Evolutionary conservation across 306 rosid genomes (phyloP).

Genomic region (Medicago truncatula): MtrunA17r5.0-ANR NC_053049.1:7475001-7475500

Average conservation of each 20-base stretch:
- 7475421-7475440: too few species aligned
- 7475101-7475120: not conserved
- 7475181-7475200: constrained; percentile 13
- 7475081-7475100: constrained; percentile 14
- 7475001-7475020: constrained; percentile 20
- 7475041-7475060: not conserved
- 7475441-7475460: too few species aligned
- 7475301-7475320: not conserved
- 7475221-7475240: not conserved
- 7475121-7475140: not conserved
- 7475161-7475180: not conserved
- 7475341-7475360: constrained; percentile 6
- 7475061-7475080: constrained; percentile 30
- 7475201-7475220: constrained; percentile 5
- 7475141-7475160: not conserved
- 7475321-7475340: not conserved
- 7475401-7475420: too few species aligned
- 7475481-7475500: too few species aligned
- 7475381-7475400: not conserved
- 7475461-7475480: too few species aligned
- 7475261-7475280: not conserved
- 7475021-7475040: not conserved
- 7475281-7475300: too few species aligned
- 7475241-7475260: not conserved
- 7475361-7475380: not conserved